These are phyloP conservation scores for Geoglossum cookeanum DNA, from an alignment of 2,329 filamentous ascomycete species.

Conservation along the genomic window DNA sequence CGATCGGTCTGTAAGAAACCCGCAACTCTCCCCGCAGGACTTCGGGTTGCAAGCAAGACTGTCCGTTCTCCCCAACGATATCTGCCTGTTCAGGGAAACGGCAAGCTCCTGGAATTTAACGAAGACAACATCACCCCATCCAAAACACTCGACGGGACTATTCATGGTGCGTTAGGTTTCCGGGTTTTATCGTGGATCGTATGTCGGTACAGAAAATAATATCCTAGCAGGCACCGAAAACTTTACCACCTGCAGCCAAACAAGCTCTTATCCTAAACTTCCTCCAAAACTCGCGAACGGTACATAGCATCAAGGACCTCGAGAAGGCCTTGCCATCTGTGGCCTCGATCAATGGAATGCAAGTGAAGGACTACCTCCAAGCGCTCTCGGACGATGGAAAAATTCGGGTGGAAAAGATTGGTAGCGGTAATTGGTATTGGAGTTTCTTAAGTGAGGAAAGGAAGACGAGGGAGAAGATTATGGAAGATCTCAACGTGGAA, in stretches of 20 bases:
- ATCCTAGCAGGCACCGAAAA: slow-evolving; percentile 29
- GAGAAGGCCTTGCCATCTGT: slow-evolving; percentile 43
- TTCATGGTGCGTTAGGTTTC: background rate
- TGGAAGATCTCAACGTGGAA: slow-evolving; percentile 20
- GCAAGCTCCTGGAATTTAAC: background rate
- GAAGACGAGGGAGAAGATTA: slow-evolving; percentile 23
- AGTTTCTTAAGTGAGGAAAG: slow-evolving; percentile 40
- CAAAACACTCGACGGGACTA: background rate
- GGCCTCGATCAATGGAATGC: slow-evolving; percentile 44
- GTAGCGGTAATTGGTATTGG: slow-evolving; percentile 56
- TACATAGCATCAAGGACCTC: slow-evolving; percentile 47
- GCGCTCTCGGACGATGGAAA: slow-evolving; percentile 39
- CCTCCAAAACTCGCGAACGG: slow-evolving; percentile 39
- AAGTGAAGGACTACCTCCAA: slow-evolving; percentile 48
- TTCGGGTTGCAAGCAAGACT: background rate
- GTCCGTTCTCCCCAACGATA: background rate
- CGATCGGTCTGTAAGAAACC: background rate
- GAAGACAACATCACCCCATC: background rate
- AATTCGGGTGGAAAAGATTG: slow-evolving; percentile 49
- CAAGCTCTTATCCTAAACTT: slow-evolving; percentile 37
- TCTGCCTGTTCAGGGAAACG: background rate
- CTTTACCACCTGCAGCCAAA: slow-evolving; percentile 36
- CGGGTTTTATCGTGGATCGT: background rate
- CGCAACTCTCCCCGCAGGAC: background rate
- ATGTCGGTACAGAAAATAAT: background rate